phyloP scores from a whole-genome alignment of 768 basidiomycete genomes.

The Crucibulum laeve region DNA sequence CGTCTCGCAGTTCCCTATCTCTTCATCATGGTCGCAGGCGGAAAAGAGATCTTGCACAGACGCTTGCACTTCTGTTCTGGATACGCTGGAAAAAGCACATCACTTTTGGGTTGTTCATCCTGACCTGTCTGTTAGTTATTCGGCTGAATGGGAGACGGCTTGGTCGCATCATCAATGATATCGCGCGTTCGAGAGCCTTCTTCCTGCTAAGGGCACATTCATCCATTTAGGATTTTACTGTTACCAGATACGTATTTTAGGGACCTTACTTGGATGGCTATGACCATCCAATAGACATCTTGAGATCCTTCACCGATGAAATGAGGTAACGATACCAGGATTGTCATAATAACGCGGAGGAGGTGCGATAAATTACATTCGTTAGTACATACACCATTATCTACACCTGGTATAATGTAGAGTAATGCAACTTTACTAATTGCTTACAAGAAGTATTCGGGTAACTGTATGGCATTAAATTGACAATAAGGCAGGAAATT shows the following conservation, averaged over 20 bases:
- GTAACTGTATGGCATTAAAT: conserved; percentile 42
- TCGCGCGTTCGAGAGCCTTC: too few relatives aligned
- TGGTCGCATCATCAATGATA: too few relatives aligned
- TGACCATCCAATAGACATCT: too few relatives aligned
- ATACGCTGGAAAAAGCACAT: conserved; percentile 52
- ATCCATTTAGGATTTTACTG: too few relatives aligned
- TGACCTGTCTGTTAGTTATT: conserved; percentile 21
- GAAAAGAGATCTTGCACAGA: conserved; percentile 62
- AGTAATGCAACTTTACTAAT: not conserved
- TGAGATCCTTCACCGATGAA: too few relatives aligned
- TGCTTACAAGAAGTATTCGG: conserved; percentile 73
- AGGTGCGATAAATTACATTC: too few relatives aligned
- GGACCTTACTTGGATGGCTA: too few relatives aligned
- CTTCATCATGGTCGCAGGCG: conserved; percentile 62
- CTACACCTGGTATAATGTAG: too few relatives aligned
- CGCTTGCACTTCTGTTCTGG: conserved; percentile 64
- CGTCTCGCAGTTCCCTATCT: conserved; percentile 27
- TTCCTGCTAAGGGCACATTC: too few relatives aligned
- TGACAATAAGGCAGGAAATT: not conserved
- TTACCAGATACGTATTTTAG: too few relatives aligned
- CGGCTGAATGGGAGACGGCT: conserved; percentile 18
- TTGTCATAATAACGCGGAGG: too few relatives aligned
- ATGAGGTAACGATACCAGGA: too few relatives aligned
- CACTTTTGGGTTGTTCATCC: conserved; percentile 25
- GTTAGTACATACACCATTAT: not conserved